Base-by-base conservation (phyloP, 2,329 filamentous ascomycete species). In the Nemania sp. region DNA sequence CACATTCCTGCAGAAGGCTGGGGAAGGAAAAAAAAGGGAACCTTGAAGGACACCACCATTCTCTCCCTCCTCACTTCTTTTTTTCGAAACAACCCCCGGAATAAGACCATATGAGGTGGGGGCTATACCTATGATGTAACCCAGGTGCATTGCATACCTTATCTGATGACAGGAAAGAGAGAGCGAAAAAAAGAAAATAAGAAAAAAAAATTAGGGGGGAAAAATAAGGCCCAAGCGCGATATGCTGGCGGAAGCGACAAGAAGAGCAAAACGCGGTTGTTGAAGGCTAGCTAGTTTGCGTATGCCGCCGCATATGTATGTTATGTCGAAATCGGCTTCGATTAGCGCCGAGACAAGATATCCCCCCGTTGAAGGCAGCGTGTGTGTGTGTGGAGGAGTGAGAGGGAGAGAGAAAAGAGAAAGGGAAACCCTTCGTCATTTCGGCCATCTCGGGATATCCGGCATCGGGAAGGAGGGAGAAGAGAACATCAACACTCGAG, bases 371-470 rank as follows among this genome's bases (percentile, higher is more conserved):
- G 11, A 35, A 20, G 15, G 10, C 51, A 29, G 51, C 3, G 51
- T n/a, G 51, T 10, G 15, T n/a, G 51, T 54, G 27, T 35, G 51
- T 35, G 11, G 22, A 11, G 8, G 5, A 6, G 20, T 24, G 8
- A 20, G 5, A 26, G 2, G 13, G 22, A 15, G 22, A 7, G 24
- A 51, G 7, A 5, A 18, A 11, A 32, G 26, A 18, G 5, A 27
- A 6, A 32, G 52, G n/a, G 32, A n/a, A 10, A 51, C n/a, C 18
- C 41, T 20, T 45, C 26, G 5, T 35, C 22, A 7, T 62, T 35
- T 53, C 64, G 52, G 5, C 27, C 22, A 7, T 62, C 27, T 53
- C 64, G 52, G 32, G 45, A 41, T 45, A 22, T 53, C 57, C 57
- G 64, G 47, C 20, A 56, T 53, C 41, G 45, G 58, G 45, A 53